phyloP scores from a whole-genome alignment of 768 basidiomycete genomes.

The Glaciozyma martinii region DNA sequence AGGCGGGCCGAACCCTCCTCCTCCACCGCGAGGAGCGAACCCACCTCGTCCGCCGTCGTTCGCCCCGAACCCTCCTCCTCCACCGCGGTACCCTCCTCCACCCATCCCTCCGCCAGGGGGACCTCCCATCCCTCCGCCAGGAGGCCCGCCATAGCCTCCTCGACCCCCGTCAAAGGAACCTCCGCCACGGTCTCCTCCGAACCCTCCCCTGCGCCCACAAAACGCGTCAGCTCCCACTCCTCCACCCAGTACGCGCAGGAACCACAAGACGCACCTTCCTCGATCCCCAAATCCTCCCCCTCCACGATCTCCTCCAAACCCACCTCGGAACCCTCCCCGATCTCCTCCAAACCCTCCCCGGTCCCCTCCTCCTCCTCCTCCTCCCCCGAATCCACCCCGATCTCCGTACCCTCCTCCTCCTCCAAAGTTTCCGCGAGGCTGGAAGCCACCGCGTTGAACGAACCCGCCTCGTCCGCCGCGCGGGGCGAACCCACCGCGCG shows the following conservation, averaged over 20 bases:
- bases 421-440: background rate
- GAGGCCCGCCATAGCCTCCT: background rate
- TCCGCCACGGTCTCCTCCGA: background rate
- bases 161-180: background rate
- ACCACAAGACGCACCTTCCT: background rate
- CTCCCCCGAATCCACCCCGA: slow-evolving; percentile 8
- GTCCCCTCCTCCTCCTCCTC: slow-evolving; percentile 36
- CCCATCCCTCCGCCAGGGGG: slow-evolving; percentile 30
- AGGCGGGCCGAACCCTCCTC: slow-evolving; percentile 30
- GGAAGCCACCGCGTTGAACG: slow-evolving; percentile 34
- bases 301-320: slow-evolving; percentile 23
- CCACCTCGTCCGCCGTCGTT: slow-evolving; percentile 49
- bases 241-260: background rate
- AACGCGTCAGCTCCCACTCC: background rate
- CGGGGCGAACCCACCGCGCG: slow-evolving; percentile 27
- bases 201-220: background rate
- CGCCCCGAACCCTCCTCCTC: slow-evolving; percentile 38
- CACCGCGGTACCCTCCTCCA: slow-evolving; percentile 36
- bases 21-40: slow-evolving; percentile 42
- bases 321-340: slow-evolving; percentile 40
- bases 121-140: slow-evolving; percentile 1
- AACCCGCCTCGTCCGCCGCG: slow-evolving; percentile 38
- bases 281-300: slow-evolving; percentile 36
- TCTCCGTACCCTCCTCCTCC: slow-evolving; percentile 15
- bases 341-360: slow-evolving; percentile 36